phyloP scores from a whole-genome alignment of 768 basidiomycete genomes.

The Rhodotorula babjevae region DNA sequence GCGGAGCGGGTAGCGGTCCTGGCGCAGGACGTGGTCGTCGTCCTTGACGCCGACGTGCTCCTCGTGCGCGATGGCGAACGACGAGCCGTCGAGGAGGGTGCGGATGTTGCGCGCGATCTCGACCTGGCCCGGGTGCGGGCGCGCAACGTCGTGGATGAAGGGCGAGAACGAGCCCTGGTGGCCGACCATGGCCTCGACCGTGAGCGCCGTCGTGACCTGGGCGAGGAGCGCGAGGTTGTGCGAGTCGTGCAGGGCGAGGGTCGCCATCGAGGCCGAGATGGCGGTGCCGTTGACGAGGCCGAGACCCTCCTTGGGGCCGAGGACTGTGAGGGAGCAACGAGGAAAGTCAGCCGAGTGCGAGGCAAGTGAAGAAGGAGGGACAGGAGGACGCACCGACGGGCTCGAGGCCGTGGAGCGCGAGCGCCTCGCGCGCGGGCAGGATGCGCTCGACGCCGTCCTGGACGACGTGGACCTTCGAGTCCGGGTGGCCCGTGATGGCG shows the following conservation, averaged over 20 bases:
- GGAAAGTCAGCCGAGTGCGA: neutral
- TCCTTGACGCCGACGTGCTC: conserved; percentile 67
- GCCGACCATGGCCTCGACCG: conserved; percentile 72
- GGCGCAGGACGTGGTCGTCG: conserved; percentile 68
- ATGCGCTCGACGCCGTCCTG: conserved; percentile 31
- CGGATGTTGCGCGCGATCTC: conserved; percentile 67
- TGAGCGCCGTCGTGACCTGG: conserved; percentile 74
- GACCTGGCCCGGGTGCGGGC: conserved; percentile 81
- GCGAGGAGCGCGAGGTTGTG: conserved; percentile 50
- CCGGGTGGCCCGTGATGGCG: conserved; percentile 70
- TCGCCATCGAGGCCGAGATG: conserved; percentile 60
- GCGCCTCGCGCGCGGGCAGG: conserved; percentile 44
- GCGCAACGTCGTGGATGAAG: conserved; percentile 67
- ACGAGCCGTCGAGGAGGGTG: conserved; percentile 64
- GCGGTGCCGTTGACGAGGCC: conserved; percentile 57
- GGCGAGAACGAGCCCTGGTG: conserved; percentile 47
- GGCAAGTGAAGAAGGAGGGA: too few relatives aligned
- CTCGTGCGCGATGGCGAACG: conserved; percentile 65
- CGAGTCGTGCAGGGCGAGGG: conserved; percentile 68
- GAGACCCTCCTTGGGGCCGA: conserved; percentile 47
- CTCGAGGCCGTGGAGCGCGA: conserved; percentile 54
- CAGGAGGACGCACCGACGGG: conserved; percentile 54
- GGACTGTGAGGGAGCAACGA: neutral
- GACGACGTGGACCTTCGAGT: conserved; percentile 57
- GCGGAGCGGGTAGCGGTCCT: conserved; percentile 64